Base-by-base conservation (phyloP, 257 asterid genomes). In the Buddleja alternifolia region DNA sequence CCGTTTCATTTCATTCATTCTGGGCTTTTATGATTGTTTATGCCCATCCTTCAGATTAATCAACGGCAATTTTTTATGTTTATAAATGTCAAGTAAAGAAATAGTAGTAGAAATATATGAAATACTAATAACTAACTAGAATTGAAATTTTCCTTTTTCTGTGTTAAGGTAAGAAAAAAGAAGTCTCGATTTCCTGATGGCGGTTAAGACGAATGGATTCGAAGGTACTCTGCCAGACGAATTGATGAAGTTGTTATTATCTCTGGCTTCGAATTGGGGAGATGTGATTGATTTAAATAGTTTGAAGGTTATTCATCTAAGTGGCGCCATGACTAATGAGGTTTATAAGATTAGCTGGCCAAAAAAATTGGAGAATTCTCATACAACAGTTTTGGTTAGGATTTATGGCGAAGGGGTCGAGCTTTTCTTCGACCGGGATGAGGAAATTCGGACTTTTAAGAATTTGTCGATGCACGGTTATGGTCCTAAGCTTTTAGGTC, bases 321-420 rank as follows among this genome's bases (percentile, higher is more conserved):
- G 79, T 36, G 99, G 97, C 7, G 97, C 97, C 9, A 79, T 91
- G 96, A 94, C 97, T 23, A 94, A 94, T 70, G 82, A 82, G 84
- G 85, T 94, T 15, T 89, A 82, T 55, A 34, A 80, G 34, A 72
- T 94, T 24, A 84, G 86, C 53, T 94, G 99, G 99, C 89, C 96
- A 0, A 62, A 85, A 2, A 70, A 63, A 70, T 64, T 6, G 1
- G 81, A 76, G 14, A 81, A 77, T 17, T 55, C 50, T 32, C 40
- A n/a, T 1, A 76, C 93, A 53, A 84, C 60, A 0, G 97, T 94
- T 75, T 73, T 94, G 76, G 84, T 89, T 78, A 86, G 99, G 65
- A 54, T 87, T 39, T 94, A 94, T 52, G 99, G 99, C 32, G 87
- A 83, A 40, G 97, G 99, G 16, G 93, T 87, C 11, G 97, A 89